A percentile compares a stretch with the other conserved stretches of the same genome.
Conservation (phyloP, 371 early-diverging fungal species). For the Lichtheimia hyalospora region DNA sequence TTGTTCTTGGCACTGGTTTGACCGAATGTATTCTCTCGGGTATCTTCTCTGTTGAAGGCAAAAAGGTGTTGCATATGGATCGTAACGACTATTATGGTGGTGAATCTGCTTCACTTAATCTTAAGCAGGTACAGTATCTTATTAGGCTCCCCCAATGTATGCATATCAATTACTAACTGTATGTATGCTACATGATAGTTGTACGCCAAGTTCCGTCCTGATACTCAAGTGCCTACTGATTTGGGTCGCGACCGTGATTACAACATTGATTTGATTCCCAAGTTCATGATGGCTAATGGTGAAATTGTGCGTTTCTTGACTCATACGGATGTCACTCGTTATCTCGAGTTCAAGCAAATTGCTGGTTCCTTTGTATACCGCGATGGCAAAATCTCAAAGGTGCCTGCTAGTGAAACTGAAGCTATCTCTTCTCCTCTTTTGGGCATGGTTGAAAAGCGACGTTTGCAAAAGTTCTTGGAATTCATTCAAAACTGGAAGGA, state of each 20-base stretch:
- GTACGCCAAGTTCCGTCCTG: slow-evolving; percentile 83
- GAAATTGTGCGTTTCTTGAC: slow-evolving; percentile 85
- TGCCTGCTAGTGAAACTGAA: slow-evolving; percentile 93
- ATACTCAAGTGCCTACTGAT: slow-evolving; percentile 57
- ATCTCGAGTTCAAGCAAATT: slow-evolving; percentile 97
- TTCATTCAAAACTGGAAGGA: slow-evolving; percentile 88
- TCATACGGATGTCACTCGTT: slow-evolving; percentile 97
- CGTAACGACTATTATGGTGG: slow-evolving; percentile 99
- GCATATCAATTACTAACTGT: not conserved
- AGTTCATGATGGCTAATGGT: slow-evolving; percentile 99
- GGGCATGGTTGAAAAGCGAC: slow-evolving; percentile 95
- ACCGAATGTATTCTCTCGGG: slow-evolving; percentile 99
- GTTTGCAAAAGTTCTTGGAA: slow-evolving; percentile 96
- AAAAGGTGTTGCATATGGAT: slow-evolving; percentile 99
- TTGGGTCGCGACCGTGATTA: slow-evolving; percentile 94
- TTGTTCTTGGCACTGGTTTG: slow-evolving; percentile 98
- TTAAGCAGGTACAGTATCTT: slow-evolving; percentile 73
- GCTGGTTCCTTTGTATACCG: slow-evolving; percentile 95
- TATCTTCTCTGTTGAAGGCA: slow-evolving; percentile 95
- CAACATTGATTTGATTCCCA: slow-evolving; percentile 99
- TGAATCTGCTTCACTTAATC: slow-evolving; percentile 91
- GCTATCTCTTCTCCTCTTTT: slow-evolving; percentile 88
- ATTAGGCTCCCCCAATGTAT: not conserved
- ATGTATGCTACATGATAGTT: slow-evolving; percentile 52
- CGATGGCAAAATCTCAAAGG: slow-evolving; percentile 85